Base-by-base conservation (phyloP, 768 basidiomycete species). In the Mycena vulgaris region DNA sequence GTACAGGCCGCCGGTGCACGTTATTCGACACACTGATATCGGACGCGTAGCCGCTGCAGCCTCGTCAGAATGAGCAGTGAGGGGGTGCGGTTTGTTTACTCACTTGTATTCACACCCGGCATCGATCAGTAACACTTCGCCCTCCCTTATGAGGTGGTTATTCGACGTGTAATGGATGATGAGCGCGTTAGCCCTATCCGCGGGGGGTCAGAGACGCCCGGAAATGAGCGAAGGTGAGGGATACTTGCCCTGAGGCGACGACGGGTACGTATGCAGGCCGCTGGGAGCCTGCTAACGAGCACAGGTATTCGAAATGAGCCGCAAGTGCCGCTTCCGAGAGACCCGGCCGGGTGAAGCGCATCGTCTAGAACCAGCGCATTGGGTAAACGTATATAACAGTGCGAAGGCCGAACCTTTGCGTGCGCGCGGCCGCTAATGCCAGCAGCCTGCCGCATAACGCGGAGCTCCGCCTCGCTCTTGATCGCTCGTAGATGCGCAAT, bases 221-320 rank as follows among this genome's bases (percentile, higher is more conserved):
- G 21, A 28, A 35, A 56, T 47, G 17, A 6, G 42, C 19, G n/a
- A 23, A n/a, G 19, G 23, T 23, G 51, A 0, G 0, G 35, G 66
- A 10, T 23, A 74, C 87, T 70, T 80, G 94, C 94, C 98, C 98
- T 1, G 95, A 96, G 7, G 95, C 97, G 37, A 98, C 95, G 7
- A 99, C 98, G 16, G 98, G 98, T 1, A 99, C 97, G 78, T 99
- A 99, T n/a, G 98, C 97, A 55, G 91, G 89, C 45, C 97, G 88
- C 75, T 95, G 92, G 16, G 95, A 87, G 25, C 98, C 98, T 19
- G 84, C 83, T 48, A 95, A 84, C 5, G 90, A 87, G 75, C 96
- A 97, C 1, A 93, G 74, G 76, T 98, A 98, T 80, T 97, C 94
- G 77, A 99, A 98, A 77, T 96, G 94, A 6, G 97, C 93, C 0